phyloP scores from a whole-genome alignment of 352 stramenopile species.

The Globisporangium splendens region DNA sequence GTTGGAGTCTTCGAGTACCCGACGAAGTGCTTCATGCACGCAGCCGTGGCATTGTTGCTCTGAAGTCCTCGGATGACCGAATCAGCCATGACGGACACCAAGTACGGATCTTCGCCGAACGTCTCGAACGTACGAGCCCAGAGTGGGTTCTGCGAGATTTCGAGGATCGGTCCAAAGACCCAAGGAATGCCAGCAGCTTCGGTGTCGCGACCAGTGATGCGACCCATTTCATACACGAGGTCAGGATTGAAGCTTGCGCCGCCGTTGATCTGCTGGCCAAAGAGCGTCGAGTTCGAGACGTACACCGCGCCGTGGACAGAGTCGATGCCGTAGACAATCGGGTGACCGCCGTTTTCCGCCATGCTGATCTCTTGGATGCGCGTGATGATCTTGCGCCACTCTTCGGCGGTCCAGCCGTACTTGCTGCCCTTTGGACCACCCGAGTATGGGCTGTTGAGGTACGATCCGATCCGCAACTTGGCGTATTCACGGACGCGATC shows the following conservation, averaged over 20 bases:
- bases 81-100: conserved; percentile 78
- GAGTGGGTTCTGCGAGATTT: too few species aligned
- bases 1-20: conserved; percentile 81
- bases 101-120: conserved; percentile 90
- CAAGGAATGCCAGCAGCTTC: too few species aligned
- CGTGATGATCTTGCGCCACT: conserved; percentile 74
- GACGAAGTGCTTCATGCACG: conserved; percentile 83
- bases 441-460: too few species aligned
- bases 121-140: conserved; percentile 85
- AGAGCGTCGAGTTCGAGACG: too few species aligned
- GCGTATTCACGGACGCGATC: conserved; percentile 47
- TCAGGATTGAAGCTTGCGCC: too few species aligned
- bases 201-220: too few species aligned
- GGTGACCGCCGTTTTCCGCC: conserved; percentile 48
- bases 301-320: conserved; percentile 61
- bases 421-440: too few species aligned
- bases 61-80: conserved; percentile 84
- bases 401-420: not conserved
- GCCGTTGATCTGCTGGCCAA: too few species aligned
- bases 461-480: conserved; percentile 32
- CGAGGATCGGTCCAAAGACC: too few species aligned
- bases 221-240: too few species aligned
- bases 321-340: conserved; percentile 87
- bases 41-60: conserved; percentile 42
- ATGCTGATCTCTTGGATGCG: conserved; percentile 81